A percentile compares a stretch with the other conserved stretches of the same genome.
These are phyloP conservation scores for Eucalyptus shirleyi DNA, from an alignment of 345 rosid species.

Conservation along the genomic window DNA sequence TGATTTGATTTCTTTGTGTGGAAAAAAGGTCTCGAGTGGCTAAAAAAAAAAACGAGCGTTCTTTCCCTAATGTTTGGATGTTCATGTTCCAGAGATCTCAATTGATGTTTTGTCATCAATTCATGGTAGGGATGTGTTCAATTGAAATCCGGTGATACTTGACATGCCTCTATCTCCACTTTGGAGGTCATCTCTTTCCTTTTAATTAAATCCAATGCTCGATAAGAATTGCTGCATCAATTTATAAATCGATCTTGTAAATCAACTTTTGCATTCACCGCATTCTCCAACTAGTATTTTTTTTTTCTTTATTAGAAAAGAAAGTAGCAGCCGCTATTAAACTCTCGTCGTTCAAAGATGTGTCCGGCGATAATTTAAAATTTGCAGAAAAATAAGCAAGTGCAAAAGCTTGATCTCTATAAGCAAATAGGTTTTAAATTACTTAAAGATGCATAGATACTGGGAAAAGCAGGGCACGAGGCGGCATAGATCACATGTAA, in stretches of 20 bases:
- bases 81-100: neutral
- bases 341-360: neutral
- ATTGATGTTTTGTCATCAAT: neutral
- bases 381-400: neutral
- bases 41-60: neutral
- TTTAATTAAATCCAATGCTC: neutral
- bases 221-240: neutral
- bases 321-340: neutral
- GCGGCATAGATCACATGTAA: neutral
- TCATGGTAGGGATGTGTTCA: neutral
- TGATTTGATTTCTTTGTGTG: neutral
- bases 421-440: neutral
- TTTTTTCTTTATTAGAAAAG: neutral
- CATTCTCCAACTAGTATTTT: neutral
- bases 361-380: neutral
- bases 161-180: constrained; percentile 4
- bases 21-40: neutral
- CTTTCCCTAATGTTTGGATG: neutral
- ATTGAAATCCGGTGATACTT: neutral
- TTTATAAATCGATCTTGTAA: neutral
- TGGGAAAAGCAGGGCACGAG: neutral
- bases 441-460: neutral
- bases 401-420: neutral
- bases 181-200: neutral
- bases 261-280: neutral